Evolutionary conservation across 208 protist species (phyloP), one percentile per base, ranked within the genome.

Genomic region (Trypanosoma lewisi): DNA sequence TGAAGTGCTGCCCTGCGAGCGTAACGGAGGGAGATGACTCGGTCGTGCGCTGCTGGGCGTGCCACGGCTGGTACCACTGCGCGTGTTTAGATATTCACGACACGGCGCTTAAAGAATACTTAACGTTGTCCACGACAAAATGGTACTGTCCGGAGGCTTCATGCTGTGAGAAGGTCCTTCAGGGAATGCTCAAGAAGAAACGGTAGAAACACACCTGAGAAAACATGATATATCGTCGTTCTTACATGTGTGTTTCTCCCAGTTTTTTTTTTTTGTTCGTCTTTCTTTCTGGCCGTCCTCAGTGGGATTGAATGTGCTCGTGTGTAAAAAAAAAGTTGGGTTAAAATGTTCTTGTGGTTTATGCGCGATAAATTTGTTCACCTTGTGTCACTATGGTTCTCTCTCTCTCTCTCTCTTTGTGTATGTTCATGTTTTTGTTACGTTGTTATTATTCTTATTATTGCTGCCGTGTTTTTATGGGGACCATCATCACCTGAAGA

Each of bases 121-220:
- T 87, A 33, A 68, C 75, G 11, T 66, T 95, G 0, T 89, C 86
- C 9, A 89, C 85, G 11, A 95, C 89, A 0, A 80, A 75, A 57
- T 95, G 89, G 87, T 92, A 93, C 66, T 95, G 89, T 58, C 73
- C 75, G 2, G 77, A 90, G 36, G 80, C 83, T 14, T n/a, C 61
- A 30, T 95, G 89, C 80, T 85, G 76, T 55, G 82, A 92, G 55
- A 72, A 61, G 44, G 67, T 77, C 11, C 60, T 91, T 7, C 48
- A 70, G 47, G 54, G 55, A 31, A 77, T 83, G 7, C 45, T 83
- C 45, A 83, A 80, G 63, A 48, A 51, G 14, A 73, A 54, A 54
- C 23, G 53, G 23, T 73, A 54, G 11, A 44, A 44, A 5, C 12
- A 44, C 4, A 5, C 3, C 39, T 17, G 11, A 17, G 5, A 44